Conservation (phyloP, 2,329 filamentous ascomycete species). For the Nothopassalora personata region DNA sequence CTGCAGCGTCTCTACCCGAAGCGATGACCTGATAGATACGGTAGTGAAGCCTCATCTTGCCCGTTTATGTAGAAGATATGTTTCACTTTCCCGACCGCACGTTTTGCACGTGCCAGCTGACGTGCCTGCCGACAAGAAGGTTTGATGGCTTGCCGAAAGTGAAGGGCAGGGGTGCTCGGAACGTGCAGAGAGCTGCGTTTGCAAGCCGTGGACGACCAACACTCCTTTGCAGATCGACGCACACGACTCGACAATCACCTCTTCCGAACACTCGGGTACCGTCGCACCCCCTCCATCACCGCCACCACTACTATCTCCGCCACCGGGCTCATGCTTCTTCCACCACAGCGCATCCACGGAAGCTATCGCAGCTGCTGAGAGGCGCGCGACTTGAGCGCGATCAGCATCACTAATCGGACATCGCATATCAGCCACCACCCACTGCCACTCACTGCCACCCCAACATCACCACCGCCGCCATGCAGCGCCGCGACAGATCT, state of each 20-base stretch:
- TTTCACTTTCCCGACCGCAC: background rate
- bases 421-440: background rate
- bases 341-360: background rate
- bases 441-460: background rate
- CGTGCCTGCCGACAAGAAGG: background rate
- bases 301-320: background rate
- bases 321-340: conserved; percentile 1
- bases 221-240: background rate
- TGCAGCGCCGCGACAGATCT: conserved; percentile 45
- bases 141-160: too few relatives aligned
- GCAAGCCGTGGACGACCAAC: background rate
- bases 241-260: background rate
- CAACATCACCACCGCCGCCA: conserved; percentile 23
- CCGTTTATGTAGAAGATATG: background rate
- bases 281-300: background rate
- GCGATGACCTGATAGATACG: background rate
- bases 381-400: background rate
- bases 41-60: background rate
- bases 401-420: background rate
- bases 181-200: background rate
- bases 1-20: background rate
- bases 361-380: conserved; percentile 1
- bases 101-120: background rate
- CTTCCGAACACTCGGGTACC: background rate
- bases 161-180: background rate